A percentile compares a stretch with the other conserved stretches of the same genome.
Conservation (phyloP, 2,329 filamentous ascomycete genomes). For the Ramularia collo-cygni region DNA sequence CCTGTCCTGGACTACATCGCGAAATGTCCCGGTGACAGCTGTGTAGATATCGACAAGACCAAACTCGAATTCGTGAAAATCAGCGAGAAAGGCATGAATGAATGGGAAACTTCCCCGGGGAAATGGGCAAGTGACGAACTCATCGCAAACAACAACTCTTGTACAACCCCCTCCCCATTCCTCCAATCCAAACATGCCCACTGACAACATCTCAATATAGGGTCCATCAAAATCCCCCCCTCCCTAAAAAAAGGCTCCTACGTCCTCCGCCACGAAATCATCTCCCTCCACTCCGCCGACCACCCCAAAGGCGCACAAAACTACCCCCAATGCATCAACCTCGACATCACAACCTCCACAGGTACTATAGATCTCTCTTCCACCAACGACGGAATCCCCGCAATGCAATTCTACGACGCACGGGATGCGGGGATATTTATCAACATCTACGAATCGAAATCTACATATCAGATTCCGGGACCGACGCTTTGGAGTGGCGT, state of each 20-base stretch:
- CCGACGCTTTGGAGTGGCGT: constrained; percentile 31
- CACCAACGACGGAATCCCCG: constrained; percentile 24
- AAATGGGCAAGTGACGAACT: constrained; percentile 52
- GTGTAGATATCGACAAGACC: constrained; percentile 47
- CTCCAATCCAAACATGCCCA: neutral
- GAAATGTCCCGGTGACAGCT: constrained; percentile 47
- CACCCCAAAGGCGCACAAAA: constrained; percentile 38
- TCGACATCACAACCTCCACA: constrained; percentile 51
- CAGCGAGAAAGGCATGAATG: constrained; percentile 47
- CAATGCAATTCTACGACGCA: constrained; percentile 50
- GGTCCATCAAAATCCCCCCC: constrained; percentile 45
- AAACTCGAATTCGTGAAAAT: constrained; percentile 59
- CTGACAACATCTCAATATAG: neutral
- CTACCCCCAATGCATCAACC: constrained; percentile 48
- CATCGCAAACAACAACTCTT: constrained; percentile 42
- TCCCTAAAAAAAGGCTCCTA: constrained; percentile 52
- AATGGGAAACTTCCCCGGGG: constrained; percentile 36
- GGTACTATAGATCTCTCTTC: constrained; percentile 24
- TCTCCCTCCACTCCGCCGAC: constrained; percentile 51
- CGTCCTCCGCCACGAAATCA: constrained; percentile 52
- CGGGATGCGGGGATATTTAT: constrained; percentile 52
- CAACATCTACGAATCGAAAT: constrained; percentile 49
- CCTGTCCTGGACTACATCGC: constrained; percentile 60
- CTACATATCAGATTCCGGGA: constrained; percentile 47
- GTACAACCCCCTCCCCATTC: constrained; percentile 18